A percentile compares a stretch with the other conserved stretches of the same genome.
phyloP scores from a whole-genome alignment of 2,329 filamentous ascomycete genomes.

The Phyllosticta ampelicida region DNA sequence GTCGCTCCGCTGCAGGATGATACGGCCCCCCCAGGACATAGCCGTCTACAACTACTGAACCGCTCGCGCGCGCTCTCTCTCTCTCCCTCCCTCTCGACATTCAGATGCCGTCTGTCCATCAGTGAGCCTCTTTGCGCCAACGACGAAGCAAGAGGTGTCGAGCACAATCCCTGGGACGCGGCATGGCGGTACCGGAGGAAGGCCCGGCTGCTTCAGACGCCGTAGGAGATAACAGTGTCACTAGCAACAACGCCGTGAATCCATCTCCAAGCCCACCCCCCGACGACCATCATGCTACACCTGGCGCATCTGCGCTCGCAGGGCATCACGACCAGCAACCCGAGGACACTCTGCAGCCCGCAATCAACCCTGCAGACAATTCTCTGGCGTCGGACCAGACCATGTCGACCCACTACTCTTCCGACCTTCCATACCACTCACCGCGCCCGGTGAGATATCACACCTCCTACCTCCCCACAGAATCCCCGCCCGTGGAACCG shows the following conservation, averaged over 20 bases:
- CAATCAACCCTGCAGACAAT: slow-evolving; percentile 10
- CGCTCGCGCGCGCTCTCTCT: too few species aligned
- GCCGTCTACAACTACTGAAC: background rate
- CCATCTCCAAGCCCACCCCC: background rate
- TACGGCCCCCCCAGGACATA: slow-evolving; percentile 14
- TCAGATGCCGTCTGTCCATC: background rate
- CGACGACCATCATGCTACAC: background rate
- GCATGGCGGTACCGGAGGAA: slow-evolving; percentile 4
- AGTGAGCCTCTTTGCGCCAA: background rate
- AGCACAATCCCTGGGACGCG: slow-evolving; percentile 1
- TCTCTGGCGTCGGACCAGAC: slow-evolving; percentile 8
- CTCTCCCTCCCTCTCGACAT: background rate
- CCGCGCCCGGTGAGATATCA: slow-evolving; percentile 28
- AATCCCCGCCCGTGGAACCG: slow-evolving; percentile 20
- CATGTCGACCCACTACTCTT: slow-evolving; percentile 16
- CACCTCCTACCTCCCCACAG: slow-evolving; percentile 20
- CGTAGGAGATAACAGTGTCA: slow-evolving; percentile 1
- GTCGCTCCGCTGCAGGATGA: slow-evolving; percentile 20
- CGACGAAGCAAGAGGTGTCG: slow-evolving; percentile 1
- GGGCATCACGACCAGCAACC: background rate
- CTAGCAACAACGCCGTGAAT: background rate
- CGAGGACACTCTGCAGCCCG: background rate
- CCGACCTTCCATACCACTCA: slow-evolving; percentile 28
- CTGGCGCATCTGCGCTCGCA: background rate
- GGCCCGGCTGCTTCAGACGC: slow-evolving; percentile 2